Percentiles rank a stretch among this genome's conserved stretches.
phyloP scores from a whole-genome alignment of 768 basidiomycete genomes.

The Leucocoprinus leucothites region DNA sequence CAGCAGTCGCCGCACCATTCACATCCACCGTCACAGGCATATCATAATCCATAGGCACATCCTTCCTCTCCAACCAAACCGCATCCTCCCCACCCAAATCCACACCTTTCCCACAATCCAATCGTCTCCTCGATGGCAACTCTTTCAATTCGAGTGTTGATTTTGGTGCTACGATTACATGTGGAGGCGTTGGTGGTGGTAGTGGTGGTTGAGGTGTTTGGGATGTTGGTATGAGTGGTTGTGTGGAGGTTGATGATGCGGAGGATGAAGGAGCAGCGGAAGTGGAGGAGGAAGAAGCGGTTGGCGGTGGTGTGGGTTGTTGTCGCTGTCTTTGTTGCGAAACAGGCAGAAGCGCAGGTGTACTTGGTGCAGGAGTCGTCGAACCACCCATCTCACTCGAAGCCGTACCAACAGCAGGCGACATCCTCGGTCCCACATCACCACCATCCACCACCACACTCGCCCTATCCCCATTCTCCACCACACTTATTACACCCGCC shows the following conservation, averaged over 20 bases:
- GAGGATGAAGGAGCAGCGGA: too few species aligned
- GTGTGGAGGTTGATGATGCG: too few species aligned
- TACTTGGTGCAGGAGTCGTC: not conserved
- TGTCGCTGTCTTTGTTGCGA: too few species aligned
- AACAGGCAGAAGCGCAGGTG: too few species aligned
- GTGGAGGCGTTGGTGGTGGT: not conserved
- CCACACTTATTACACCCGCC: too few species aligned
- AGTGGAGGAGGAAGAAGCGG: too few species aligned
- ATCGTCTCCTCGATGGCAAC: conserved; percentile 49
- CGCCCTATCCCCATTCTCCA: not conserved
- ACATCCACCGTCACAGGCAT: conserved; percentile 33
- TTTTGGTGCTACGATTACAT: too few species aligned
- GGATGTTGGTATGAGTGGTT: not conserved
- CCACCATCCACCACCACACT: not conserved
- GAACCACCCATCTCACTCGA: too few species aligned
- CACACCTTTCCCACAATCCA: conserved; percentile 66
- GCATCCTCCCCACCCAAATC: conserved; percentile 62
- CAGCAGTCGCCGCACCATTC: not conserved
- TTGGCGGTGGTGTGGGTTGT: too few species aligned
- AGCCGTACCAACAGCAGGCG: too few species aligned
- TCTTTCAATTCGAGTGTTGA: conserved; percentile 49
- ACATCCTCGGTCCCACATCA: not conserved
- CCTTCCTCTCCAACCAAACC: conserved; percentile 67
- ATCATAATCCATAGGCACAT: conserved; percentile 77
- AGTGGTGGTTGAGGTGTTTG: not conserved